Conservation (phyloP, 2,329 filamentous ascomycete genomes). For the Fusarium vanettenii region DNA sequence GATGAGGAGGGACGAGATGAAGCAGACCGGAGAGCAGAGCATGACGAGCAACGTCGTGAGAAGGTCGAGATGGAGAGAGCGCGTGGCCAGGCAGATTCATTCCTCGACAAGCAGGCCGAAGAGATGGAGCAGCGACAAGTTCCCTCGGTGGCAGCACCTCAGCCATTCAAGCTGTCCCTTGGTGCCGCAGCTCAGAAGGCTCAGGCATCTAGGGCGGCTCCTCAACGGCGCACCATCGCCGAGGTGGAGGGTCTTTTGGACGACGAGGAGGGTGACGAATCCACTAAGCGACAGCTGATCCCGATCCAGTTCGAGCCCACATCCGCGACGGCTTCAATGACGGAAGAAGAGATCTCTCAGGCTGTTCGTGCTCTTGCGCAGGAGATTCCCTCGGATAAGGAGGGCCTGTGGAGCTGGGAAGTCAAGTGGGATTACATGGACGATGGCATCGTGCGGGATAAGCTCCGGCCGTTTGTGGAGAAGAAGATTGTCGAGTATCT, state of each 20-base stretch:
- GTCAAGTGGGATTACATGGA: constrained; percentile 95
- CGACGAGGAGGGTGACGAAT: constrained; percentile 86
- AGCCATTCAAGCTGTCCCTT: constrained; percentile 92
- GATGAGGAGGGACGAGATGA: constrained; percentile 84
- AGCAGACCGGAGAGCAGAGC: constrained; percentile 82
- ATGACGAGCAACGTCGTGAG: constrained; percentile 77
- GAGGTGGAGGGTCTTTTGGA: constrained; percentile 95
- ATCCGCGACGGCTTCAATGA: constrained; percentile 71
- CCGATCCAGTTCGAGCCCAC: constrained; percentile 85
- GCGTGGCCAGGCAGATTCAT: constrained; percentile 87
- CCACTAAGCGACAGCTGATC: constrained; percentile 79
- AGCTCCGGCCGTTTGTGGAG: constrained; percentile 93
- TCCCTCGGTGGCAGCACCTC: constrained; percentile 64
- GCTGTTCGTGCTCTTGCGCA: constrained; percentile 84
- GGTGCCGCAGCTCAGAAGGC: constrained; percentile 85
- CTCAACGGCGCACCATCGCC: constrained; percentile 82
- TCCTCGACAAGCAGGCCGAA: constrained; percentile 85
- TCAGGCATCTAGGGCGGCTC: constrained; percentile 65
- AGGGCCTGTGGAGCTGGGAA: constrained; percentile 90
- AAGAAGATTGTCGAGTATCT: constrained; percentile 98
- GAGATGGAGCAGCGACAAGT: constrained; percentile 71
- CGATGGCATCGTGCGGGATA: constrained; percentile 81
- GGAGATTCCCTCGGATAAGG: constrained; percentile 89
- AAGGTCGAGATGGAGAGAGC: constrained; percentile 81
- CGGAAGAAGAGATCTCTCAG: constrained; percentile 87